Percentiles rank a stretch among this genome's conserved stretches.
These are phyloP conservation scores for Phialemoniopsis sp. DNA, from an alignment of 2,329 filamentous ascomycete genomes.

Conservation along the genomic window DNA sequence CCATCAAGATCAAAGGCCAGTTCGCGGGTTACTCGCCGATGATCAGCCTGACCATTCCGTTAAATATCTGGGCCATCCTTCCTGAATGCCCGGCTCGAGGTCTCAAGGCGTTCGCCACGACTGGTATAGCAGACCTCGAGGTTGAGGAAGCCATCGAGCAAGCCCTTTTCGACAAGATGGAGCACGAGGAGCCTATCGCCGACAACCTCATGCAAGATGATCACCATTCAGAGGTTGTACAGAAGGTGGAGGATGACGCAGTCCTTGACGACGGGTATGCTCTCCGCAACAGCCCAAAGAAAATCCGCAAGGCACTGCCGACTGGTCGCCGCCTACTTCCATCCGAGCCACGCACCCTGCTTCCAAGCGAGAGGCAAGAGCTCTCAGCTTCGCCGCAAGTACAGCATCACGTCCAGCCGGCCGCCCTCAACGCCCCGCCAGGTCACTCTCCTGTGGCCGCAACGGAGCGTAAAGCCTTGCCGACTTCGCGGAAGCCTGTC, in stretches of 20 bases:
- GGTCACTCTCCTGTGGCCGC: neutral
- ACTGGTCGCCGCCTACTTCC: constrained; percentile 11
- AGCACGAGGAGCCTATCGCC: constrained; percentile 1
- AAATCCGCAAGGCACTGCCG: constrained; percentile 10
- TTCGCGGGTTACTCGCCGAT: constrained; percentile 11
- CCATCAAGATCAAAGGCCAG: constrained; percentile 10
- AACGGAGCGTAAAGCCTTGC: constrained; percentile 4
- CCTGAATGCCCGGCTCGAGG: constrained; percentile 9
- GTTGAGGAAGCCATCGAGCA: constrained; percentile 7
- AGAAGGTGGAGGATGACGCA: neutral
- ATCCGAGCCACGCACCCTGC: constrained; percentile 1
- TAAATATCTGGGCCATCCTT: constrained; percentile 7
- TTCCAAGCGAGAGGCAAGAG: neutral
- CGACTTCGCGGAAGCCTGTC: constrained; percentile 10
- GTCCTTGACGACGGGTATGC: neutral
- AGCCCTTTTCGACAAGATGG: constrained; percentile 9
- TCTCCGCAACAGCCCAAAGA: constrained; percentile 2
- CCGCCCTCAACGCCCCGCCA: too few relatives aligned
- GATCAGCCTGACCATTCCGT: constrained; percentile 10
- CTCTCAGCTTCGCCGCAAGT: constrained; percentile 1
- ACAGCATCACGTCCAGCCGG: too few relatives aligned
- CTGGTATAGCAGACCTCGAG: constrained; percentile 4
- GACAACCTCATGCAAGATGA: too few relatives aligned
- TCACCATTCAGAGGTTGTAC: too few relatives aligned
- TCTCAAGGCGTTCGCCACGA: constrained; percentile 10